Base-by-base conservation (phyloP, 495 filamentous ascomycete species). In the Penicillium silybi region DNA sequence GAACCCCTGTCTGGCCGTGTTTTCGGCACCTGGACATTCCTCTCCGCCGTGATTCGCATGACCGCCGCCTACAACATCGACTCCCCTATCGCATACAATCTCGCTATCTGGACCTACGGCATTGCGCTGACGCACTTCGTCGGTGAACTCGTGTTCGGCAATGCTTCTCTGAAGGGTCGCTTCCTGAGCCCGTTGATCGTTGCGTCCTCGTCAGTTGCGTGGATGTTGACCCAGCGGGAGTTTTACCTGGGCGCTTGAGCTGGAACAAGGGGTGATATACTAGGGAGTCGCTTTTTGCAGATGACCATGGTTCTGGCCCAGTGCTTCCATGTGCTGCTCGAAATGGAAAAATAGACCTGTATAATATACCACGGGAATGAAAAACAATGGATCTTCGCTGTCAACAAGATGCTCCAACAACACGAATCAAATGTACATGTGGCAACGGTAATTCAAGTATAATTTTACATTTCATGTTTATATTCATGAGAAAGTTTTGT, bases 1-100 rank as follows among this genome's bases (percentile, higher is more conserved):
- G 71, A 67, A 29, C 76, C 85, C 4, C 82, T 97, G 32, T 85
- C 85, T 20, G 83, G 87, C 6, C 86, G 93, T 46, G 81, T 88
- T 9, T 97, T 97, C 65, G 95, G 90, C 38, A 95, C 90, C 50
- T 99, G 90, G 83, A 97, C 92, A 0, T 78, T 92, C 55, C 66
- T 96, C 44, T 80, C 85, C 11, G 74, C 80, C 29, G 69, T 96
- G 29, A 76, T 97, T 43, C 83, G 93, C 25, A 62, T 92, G 54
- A 95, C 93, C 59, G 89, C 90, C 9, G 88, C 87, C 22, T 97
- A 96, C 75, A 76, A 96, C 66, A 86, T 96, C 50, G 71, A 79
- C 35, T 81, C 87, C 47, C 75, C 82, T 2, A 71, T 73, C 27
- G 65, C 88, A 9, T 98, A 96, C 61, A 78, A 93, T 57, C 72